Evolutionary conservation across 1,284 basidiomycete genomes (phyloP), one percentile per base, ranked within the genome.

Genomic region (Ustilago xerochloae): DNA sequence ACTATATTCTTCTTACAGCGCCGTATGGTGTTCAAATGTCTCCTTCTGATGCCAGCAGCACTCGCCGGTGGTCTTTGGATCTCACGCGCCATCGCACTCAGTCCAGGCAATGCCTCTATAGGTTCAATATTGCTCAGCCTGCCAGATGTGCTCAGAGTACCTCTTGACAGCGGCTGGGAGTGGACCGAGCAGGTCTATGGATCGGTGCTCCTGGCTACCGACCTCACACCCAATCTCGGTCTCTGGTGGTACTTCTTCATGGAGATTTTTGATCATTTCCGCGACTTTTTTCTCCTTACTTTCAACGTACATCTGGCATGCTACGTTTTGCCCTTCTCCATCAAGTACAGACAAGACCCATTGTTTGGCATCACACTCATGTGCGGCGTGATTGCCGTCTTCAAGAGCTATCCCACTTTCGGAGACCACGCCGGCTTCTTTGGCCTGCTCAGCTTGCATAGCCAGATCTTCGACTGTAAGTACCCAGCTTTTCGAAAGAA

Each of bases 221-320:
- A 83, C 30, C 69, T 98, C 57, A 93, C 93, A 6, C 97, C 97
- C 0, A 97, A 96, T 79, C 90, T 93, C 8, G 96, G 96, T 3
- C 86, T 98, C 36, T 94, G 93, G 91, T 99, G 97, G 97, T 99
- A 99, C 86, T 98, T 98, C 86, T 97, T 98, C 86, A 97, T 94
- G 13, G 95, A 99, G 84, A 98, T 98, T 91, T 99, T 99, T 79
- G 94, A 97, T 81, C 93, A 99, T 85, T 99, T 98, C 87, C 88
- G 95, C 30, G 89, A 91, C 3, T 98, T 98, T 86, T 99, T 97
- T 87, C 87, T 97, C 18, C 91, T 95, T 87, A 92, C 93, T n/a
- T 98, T 98, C 85, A 93, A 93, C 41, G 76, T 93, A 3, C 97
- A 99, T 81, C 87, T 94, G 16, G 82, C 91, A 15, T 92, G 93